Conservation (phyloP, 1,284 basidiomycete genomes). For the Heterobasidion irregulare region DNA sequence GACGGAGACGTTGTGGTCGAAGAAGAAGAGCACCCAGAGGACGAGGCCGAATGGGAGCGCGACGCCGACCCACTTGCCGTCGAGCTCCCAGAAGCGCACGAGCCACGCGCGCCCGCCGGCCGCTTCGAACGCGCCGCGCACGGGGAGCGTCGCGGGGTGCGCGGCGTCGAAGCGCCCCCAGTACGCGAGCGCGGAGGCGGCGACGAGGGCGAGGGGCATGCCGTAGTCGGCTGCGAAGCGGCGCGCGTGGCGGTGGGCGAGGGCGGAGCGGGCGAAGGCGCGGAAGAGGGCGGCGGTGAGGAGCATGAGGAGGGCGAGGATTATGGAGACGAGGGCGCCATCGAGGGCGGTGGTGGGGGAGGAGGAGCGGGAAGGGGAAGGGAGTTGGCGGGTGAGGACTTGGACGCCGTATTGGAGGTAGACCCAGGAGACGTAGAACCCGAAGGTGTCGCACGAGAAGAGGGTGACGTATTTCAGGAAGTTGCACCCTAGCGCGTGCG, state of each 20-base stretch:
- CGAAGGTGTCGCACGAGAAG: conserved; percentile 92
- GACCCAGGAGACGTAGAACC: conserved; percentile 84
- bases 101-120: conserved; percentile 78
- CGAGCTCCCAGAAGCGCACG: conserved; percentile 87
- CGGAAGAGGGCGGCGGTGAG: conserved; percentile 69
- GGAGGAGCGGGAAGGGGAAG: conserved; percentile 26
- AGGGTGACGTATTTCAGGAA: conserved; percentile 83
- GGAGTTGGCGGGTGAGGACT: conserved; percentile 70
- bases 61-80: conserved; percentile 84
- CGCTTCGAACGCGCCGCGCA: conserved; percentile 62
- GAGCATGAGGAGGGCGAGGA: conserved; percentile 73
- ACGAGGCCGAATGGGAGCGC: conserved; percentile 69
- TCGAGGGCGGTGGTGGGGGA: conserved; percentile 23
- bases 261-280: conserved; percentile 49
- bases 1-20: conserved; percentile 81
- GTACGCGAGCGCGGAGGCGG: conserved; percentile 69
- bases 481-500: conserved; percentile 53
- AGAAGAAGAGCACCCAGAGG: conserved; percentile 70
- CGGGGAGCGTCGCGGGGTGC: conserved; percentile 61
- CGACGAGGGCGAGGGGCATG: conserved; percentile 80
- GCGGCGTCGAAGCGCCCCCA: conserved; percentile 74
- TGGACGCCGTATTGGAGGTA: conserved; percentile 90
- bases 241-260: conserved; percentile 67
- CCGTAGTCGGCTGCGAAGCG: conserved; percentile 81
- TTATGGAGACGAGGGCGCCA: conserved; percentile 65